Percentiles rank a stretch among this genome's conserved stretches.
phyloP scores from a whole-genome alignment of 2,329 filamentous ascomycete species.

The Myriosclerotinia duriaeana region DNA sequence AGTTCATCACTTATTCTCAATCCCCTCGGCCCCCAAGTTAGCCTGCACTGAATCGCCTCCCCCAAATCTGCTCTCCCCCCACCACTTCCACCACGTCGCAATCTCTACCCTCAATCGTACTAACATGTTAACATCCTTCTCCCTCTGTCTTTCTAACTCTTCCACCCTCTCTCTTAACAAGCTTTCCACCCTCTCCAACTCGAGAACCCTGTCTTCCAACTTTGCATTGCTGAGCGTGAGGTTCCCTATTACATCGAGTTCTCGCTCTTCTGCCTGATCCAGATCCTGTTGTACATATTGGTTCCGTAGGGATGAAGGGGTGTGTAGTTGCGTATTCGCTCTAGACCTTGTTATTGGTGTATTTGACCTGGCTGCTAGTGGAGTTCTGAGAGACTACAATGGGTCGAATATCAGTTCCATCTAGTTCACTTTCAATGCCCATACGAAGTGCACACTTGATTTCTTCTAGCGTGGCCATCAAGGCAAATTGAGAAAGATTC shows the following conservation, averaged over 20 bases:
- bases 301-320: background rate
- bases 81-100: background rate
- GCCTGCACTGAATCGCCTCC: too few relatives aligned
- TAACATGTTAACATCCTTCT: background rate
- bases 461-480: background rate
- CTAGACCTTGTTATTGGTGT: background rate
- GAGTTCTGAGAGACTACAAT: background rate
- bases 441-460: background rate
- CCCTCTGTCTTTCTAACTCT: background rate
- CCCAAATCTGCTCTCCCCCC: too few relatives aligned
- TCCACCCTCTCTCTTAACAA: background rate
- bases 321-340: background rate
- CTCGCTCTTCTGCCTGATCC: background rate
- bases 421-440: too few relatives aligned
- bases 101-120: background rate
- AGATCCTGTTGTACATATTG: background rate
- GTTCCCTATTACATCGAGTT: background rate
- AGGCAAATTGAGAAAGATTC: background rate
- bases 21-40: too few relatives aligned
- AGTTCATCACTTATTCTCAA: too few relatives aligned
- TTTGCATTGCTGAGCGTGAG: background rate
- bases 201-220: background rate
- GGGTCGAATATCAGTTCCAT: too few relatives aligned
- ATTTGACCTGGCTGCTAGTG: background rate
- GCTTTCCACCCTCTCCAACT: background rate